These are phyloP conservation scores for Mortierella sp. DNA, from an alignment of 371 early-diverging fungal species.

Conservation along the genomic window DNA sequence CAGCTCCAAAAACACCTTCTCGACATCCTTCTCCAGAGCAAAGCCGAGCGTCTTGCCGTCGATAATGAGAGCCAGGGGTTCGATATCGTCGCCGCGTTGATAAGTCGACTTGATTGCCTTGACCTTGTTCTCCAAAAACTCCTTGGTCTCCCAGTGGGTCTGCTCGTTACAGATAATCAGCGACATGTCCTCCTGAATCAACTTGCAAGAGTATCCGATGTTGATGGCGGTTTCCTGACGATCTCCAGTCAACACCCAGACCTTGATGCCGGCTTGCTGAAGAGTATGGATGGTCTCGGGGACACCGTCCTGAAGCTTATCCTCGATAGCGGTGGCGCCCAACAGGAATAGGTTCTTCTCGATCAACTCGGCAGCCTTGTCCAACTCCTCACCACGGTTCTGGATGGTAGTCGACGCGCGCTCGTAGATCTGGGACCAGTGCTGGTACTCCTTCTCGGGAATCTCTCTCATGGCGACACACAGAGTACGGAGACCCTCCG, in stretches of 20 bases:
- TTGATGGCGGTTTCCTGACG: slow-evolving; percentile 95
- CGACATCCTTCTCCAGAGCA: slow-evolving; percentile 79
- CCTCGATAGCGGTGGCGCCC: slow-evolving; percentile 99
- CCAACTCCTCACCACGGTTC: slow-evolving; percentile 89
- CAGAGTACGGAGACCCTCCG: slow-evolving; percentile 93
- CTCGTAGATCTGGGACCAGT: slow-evolving; percentile 88
- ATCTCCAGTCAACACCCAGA: slow-evolving; percentile 98
- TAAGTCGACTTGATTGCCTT: slow-evolving; percentile 72
- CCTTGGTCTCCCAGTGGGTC: slow-evolving; percentile 84
- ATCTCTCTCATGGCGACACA: slow-evolving; percentile 95
- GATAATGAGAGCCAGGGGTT: slow-evolving; percentile 79
- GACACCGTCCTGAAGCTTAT: slow-evolving; percentile 98
- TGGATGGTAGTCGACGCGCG: slow-evolving; percentile 91
- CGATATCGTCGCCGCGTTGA: slow-evolving; percentile 71
- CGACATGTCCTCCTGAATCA: slow-evolving; percentile 88
- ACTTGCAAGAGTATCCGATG: slow-evolving; percentile 92
- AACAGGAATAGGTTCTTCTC: slow-evolving; percentile 92
- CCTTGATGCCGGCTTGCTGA: slow-evolving; percentile 93
- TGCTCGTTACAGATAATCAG: slow-evolving; percentile 87
- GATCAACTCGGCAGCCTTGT: slow-evolving; percentile 94
- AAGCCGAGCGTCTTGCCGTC: slow-evolving; percentile 79
- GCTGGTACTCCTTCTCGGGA: slow-evolving; percentile 87
- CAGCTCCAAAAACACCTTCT: slow-evolving; percentile 80
- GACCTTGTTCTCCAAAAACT: slow-evolving; percentile 81
- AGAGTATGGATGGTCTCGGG: slow-evolving; percentile 97